A percentile compares a stretch with the other conserved stretches of the same genome.
Evolutionary conservation across 169 alveolate genomes (phyloP).

Genomic region (Cystoisospora suis): DNA sequence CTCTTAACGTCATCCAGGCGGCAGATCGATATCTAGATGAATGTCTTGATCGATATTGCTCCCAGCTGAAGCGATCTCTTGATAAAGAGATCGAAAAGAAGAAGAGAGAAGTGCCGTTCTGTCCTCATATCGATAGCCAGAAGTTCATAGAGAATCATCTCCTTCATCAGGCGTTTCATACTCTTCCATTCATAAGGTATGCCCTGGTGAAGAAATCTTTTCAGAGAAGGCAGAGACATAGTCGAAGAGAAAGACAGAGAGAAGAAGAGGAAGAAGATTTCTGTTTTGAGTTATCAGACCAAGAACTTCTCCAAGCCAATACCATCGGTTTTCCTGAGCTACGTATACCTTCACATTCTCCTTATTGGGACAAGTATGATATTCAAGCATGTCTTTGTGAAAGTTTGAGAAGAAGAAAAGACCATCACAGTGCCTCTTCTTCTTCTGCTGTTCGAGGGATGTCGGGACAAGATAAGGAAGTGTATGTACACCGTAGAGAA

Average conservation of each 20-base stretch:
- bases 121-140: no score
- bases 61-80: not conserved
- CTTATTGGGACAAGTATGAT: not conserved
- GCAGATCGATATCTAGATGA: not conserved
- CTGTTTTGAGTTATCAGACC: no score
- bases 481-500: no score
- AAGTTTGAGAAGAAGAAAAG: not conserved
- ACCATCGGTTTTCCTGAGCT: slow-evolving; percentile 8
- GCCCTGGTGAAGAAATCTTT: no score
- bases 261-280: no score
- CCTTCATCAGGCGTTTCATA: no score
- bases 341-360: not conserved
- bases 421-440: not conserved
- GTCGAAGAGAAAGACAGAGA: no score
- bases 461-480: not conserved
- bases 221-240: no score
- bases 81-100: not conserved
- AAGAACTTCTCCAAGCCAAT: not conserved
- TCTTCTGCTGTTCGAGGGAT: not conserved
- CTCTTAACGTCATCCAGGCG: not conserved
- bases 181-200: no score
- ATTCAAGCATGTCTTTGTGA: no score
- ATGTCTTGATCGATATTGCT: not conserved
- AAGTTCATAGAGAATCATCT: no score
- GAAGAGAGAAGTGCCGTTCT: no score